Percentiles rank a stretch among this genome's conserved stretches.
These are phyloP conservation scores for Globisporangium barbulae DNA, from an alignment of 352 stramenopile species.

Conservation along the genomic window DNA sequence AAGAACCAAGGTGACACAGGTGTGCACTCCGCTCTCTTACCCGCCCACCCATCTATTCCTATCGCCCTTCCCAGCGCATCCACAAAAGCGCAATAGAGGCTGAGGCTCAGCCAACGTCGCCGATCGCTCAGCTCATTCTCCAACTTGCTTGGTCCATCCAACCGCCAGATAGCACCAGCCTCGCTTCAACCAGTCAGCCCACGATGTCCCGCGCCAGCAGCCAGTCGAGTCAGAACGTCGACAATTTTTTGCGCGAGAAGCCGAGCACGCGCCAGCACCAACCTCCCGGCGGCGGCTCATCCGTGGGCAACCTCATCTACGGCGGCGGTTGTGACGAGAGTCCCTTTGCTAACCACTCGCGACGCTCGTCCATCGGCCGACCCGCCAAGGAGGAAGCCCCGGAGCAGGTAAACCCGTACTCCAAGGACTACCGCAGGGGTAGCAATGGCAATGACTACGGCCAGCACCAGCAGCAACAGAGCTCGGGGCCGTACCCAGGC, in stretches of 20 bases:
- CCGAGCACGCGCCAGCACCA: slow-evolving; percentile 71
- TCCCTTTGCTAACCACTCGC: slow-evolving; percentile 50
- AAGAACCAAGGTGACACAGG: neutral
- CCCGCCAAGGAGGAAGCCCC: slow-evolving; percentile 50
- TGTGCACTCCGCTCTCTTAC: neutral
- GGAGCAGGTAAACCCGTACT: slow-evolving; percentile 51
- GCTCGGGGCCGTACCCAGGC: slow-evolving; percentile 12
- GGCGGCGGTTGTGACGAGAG: slow-evolving; percentile 51
- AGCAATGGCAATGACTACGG: slow-evolving; percentile 13
- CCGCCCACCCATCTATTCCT: neutral
- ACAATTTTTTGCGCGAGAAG: slow-evolving; percentile 79
- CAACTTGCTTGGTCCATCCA: slow-evolving; percentile 22
- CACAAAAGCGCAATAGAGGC: neutral
- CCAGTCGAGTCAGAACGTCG: slow-evolving; percentile 72
- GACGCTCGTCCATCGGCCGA: slow-evolving; percentile 25
- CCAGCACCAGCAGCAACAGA: slow-evolving; percentile 21
- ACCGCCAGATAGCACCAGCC: neutral
- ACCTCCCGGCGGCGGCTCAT: slow-evolving; percentile 66
- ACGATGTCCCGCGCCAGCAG: slow-evolving; percentile 56
- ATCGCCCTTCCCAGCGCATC: neutral
- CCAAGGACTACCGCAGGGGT: slow-evolving; percentile 31
- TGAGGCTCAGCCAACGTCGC: neutral
- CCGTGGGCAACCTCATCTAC: slow-evolving; percentile 72
- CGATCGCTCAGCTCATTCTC: slow-evolving; percentile 24
- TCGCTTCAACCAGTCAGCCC: neutral